phyloP scores from a whole-genome alignment of 441 rosid species.

The Pelargonium myrrhifolium region DNA sequence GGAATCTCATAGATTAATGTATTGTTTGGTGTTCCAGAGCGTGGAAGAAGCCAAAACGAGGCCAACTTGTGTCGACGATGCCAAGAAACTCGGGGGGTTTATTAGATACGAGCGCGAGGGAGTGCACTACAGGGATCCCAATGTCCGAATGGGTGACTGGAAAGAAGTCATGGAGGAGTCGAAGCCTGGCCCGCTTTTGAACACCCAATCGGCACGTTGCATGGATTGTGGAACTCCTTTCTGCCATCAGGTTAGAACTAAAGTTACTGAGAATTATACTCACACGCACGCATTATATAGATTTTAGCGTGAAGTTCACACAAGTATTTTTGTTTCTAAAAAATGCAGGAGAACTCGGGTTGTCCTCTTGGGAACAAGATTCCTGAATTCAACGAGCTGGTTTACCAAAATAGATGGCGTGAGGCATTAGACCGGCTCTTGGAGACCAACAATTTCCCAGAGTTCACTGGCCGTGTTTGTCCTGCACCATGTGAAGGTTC shows the following conservation, averaged over 20 bases:
- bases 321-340: background rate
- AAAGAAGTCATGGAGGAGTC: constrained; percentile 86
- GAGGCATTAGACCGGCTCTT: constrained; percentile 93
- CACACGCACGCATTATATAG: background rate
- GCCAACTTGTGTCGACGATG: constrained; percentile 60
- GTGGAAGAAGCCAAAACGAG: constrained; percentile 42
- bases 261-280: background rate
- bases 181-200: constrained; percentile 76
- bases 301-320: too few species aligned
- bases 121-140: constrained; percentile 86
- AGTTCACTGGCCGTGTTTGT: constrained; percentile 97
- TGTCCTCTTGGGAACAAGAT: constrained; percentile 99
- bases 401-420: constrained; percentile 97
- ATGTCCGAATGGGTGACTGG: constrained; percentile 82
- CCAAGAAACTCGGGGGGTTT: constrained; percentile 84
- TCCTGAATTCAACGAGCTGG: constrained; percentile 99
- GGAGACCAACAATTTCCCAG: constrained; percentile 98
- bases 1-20: background rate
- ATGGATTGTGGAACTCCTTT: constrained; percentile 99
- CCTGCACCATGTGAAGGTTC: constrained; percentile 99
- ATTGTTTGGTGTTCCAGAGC: background rate
- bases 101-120: constrained; percentile 93
- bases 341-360: constrained; percentile 86
- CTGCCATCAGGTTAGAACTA: constrained; percentile 79
- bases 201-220: constrained; percentile 97